Evolutionary conservation across 208 protist species (phyloP), one percentile per base, ranked within the genome.

Genomic region (Blastocrithidia nonstop): DNA sequence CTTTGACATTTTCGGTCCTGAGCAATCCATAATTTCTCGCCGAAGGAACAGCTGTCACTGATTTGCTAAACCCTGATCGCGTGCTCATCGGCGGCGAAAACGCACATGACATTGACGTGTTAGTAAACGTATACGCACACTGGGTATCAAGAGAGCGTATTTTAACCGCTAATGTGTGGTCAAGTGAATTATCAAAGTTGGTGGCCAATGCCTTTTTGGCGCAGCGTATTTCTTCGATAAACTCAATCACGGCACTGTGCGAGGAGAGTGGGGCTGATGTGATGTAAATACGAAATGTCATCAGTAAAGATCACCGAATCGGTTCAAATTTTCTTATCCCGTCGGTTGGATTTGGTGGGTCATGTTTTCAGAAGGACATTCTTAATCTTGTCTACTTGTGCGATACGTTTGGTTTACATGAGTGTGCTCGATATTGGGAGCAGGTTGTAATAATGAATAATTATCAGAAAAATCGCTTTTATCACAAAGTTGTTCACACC

Each of bases 11-110:
- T 63, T 49, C 92, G 35, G 80, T 98, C 26, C 58, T 98, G 6
- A 97, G 89, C 47, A 98, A 98, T 75, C 96, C 96, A 4, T 95
- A 98, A 71, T 99, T 99, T 62, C 66, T 99, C 0, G 94, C 96
- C 7, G 96, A 99, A 71, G 96, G 42, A 13, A 80, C 66, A 27
- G 71, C 71, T 7, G 58, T 98, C 23, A 29, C 40, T 13, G 90
- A 99, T 55, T 66, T 99, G 6, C 22, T 71, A 11, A 45, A 82
- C 9, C 96, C 96, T 6, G 95, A 98, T 57, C 71, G 96, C 44
- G 93, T 99, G 6, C 78, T 99, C 6, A 97, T 99, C 36, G 96
- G 96, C 33, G 90, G 93, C 26, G 47, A 71, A 1, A 39, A 71
- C 25, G 62, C 58, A 15, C 57, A 73, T 0, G 51, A 65, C 0